Evolutionary conservation across 2,329 filamentous ascomycete genomes (phyloP).

Genomic region (Conoideocrella luteorostrata): DNA sequence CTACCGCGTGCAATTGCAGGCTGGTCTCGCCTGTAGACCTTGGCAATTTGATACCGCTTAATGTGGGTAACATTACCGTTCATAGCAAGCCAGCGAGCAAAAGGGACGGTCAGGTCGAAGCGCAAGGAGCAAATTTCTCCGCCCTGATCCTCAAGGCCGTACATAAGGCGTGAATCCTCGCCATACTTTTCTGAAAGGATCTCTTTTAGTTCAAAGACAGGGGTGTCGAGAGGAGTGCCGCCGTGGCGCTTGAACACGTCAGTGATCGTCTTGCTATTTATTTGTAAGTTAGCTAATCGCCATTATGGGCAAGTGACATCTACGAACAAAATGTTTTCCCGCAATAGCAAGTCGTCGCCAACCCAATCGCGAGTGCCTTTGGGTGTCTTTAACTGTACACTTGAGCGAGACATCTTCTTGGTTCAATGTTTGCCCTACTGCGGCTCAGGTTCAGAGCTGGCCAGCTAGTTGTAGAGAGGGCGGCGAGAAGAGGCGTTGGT

Average conservation of each 20-base stretch:
- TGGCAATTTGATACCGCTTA: slow-evolving; percentile 93
- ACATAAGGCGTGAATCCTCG: slow-evolving; percentile 88
- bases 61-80: slow-evolving; percentile 72
- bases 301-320: too few species aligned
- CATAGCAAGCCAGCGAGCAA: slow-evolving; percentile 90
- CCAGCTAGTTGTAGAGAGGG: neutral
- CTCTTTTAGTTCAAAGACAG: slow-evolving; percentile 80
- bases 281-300: too few species aligned
- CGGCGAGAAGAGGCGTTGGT: neutral
- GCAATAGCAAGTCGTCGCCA: slow-evolving; percentile 70
- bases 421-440: slow-evolving; percentile 25
- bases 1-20: slow-evolving; percentile 76
- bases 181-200: slow-evolving; percentile 81
- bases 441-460: slow-evolving; percentile 2
- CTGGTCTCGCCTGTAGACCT: slow-evolving; percentile 55
- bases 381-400: slow-evolving; percentile 63
- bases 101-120: slow-evolving; percentile 84
- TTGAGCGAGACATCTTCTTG: slow-evolving; percentile 40
- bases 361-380: slow-evolving; percentile 90
- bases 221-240: slow-evolving; percentile 71
- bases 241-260: slow-evolving; percentile 79
- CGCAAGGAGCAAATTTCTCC: slow-evolving; percentile 69
- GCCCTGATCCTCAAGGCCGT: slow-evolving; percentile 80
- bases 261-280: slow-evolving; percentile 57
- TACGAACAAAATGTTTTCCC: slow-evolving; percentile 64